Conservation (phyloP, 192 early-diverging fungal genomes). For the Coemansia sp. region DNA sequence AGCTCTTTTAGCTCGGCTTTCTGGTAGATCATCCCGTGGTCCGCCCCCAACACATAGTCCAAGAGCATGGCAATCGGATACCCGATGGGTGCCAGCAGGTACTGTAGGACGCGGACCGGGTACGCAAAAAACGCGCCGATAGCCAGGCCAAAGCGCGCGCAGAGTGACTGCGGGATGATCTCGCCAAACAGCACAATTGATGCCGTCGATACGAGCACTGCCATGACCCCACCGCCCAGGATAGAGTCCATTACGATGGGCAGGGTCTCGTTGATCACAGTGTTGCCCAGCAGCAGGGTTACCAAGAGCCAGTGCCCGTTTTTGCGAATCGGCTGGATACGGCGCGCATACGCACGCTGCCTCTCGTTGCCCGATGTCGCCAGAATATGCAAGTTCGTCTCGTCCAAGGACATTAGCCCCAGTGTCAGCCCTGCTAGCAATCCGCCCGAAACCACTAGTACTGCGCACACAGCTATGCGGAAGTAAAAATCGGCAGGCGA, state of each 20-base stretch:
- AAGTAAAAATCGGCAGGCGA: conserved; percentile 45
- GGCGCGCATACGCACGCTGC: conserved; percentile 70
- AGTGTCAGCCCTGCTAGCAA: conserved; percentile 73
- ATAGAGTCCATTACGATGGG: conserved; percentile 82
- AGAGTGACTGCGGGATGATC: conserved; percentile 92
- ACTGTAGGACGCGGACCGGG: conserved; percentile 66
- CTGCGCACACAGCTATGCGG: conserved; percentile 53
- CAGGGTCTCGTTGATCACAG: conserved; percentile 91
- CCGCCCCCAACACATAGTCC: conserved; percentile 79
- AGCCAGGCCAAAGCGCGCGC: conserved; percentile 83
- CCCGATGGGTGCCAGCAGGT: conserved; percentile 62
- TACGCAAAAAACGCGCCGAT: conserved; percentile 89
- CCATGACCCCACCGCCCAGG: conserved; percentile 70
- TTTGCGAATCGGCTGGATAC: conserved; percentile 83
- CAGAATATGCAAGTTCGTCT: conserved; percentile 76
- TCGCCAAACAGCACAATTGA: conserved; percentile 95
- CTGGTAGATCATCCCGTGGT: conserved; percentile 86
- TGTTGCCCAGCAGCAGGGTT: conserved; percentile 89
- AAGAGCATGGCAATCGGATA: conserved; percentile 87
- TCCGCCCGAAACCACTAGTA: conserved; percentile 72
- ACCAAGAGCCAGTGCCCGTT: conserved; percentile 93
- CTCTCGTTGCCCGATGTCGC: conserved; percentile 68
- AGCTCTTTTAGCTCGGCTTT: conserved; percentile 73
- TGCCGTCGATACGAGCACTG: conserved; percentile 82
- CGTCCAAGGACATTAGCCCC: conserved; percentile 80